Conservation (phyloP, 1,284 basidiomycete genomes). For the Leccinum ponderosum region DNA sequence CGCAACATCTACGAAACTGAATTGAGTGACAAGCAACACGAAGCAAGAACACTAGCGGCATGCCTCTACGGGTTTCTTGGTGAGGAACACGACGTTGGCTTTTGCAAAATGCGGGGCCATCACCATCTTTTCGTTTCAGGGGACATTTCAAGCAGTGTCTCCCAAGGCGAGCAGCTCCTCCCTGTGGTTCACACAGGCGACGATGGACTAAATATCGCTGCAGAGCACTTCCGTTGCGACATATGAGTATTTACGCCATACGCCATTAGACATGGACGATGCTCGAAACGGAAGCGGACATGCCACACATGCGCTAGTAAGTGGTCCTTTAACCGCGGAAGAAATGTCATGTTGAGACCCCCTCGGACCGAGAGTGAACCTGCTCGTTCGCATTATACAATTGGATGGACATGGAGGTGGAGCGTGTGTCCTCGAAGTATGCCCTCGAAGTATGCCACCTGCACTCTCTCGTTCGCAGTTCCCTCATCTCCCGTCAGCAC, state of each 20-base stretch:
- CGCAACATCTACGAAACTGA: conserved; percentile 72
- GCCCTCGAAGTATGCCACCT: too few species aligned
- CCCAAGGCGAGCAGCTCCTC: conserved; percentile 83
- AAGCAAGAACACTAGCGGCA: conserved; percentile 29
- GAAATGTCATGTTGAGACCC: neutral
- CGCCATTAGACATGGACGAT: conserved; percentile 5
- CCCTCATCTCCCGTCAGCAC: too few species aligned
- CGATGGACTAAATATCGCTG: conserved; percentile 93
- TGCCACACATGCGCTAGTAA: too few species aligned
- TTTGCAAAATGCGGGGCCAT: conserved; percentile 86
- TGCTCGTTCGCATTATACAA: too few species aligned
- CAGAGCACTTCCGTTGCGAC: conserved; percentile 63
- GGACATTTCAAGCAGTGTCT: conserved; percentile 78
- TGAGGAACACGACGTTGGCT: conserved; percentile 85
- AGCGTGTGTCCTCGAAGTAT: too few species aligned
- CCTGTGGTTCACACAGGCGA: conserved; percentile 78
- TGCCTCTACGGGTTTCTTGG: conserved; percentile 89
- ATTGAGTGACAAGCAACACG: conserved; percentile 19
- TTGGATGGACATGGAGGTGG: too few species aligned
- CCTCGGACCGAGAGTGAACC: too few species aligned
- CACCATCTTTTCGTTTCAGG: conserved; percentile 78
- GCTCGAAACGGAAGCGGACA: too few species aligned
- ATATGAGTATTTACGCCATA: too few species aligned
- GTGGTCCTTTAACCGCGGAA: too few species aligned
- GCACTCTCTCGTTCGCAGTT: too few species aligned